Evolutionary conservation across 2,329 filamentous ascomycete genomes (phyloP).

Genomic region (Pyricularia sp.): DNA sequence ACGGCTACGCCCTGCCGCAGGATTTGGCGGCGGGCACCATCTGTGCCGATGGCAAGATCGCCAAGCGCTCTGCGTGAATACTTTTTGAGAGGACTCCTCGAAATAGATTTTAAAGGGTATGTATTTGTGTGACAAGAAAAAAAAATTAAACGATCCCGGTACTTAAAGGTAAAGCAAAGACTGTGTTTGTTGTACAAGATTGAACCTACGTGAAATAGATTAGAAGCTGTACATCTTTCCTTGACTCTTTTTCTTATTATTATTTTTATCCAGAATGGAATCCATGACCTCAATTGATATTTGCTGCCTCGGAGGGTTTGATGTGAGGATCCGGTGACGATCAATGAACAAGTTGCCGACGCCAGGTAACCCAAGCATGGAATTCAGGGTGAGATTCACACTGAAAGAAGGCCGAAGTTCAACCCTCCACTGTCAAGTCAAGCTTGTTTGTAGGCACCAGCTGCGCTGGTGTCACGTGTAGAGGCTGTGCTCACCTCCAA

Average conservation of each 20-base stretch:
- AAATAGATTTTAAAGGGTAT: neutral
- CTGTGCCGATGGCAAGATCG: constrained; percentile 7
- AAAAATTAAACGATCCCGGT: neutral
- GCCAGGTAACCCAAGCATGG: neutral
- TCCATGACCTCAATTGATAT: too few species aligned
- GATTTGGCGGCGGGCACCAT: constrained; percentile 13
- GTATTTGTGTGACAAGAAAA: neutral
- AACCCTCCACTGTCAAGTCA: too few species aligned
- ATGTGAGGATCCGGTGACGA: neutral
- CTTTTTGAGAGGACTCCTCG: too few species aligned
- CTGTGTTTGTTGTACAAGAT: neutral
- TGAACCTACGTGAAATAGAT: neutral
- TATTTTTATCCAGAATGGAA: too few species aligned
- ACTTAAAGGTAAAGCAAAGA: neutral
- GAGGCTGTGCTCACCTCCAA: neutral
- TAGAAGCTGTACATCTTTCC: neutral
- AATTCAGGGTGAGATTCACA: neutral
- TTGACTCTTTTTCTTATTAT: neutral
- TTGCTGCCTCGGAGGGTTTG: neutral
- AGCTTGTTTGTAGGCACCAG: neutral
- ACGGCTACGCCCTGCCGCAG: constrained; percentile 11
- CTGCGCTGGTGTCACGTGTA: neutral
- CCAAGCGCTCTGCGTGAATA: neutral
- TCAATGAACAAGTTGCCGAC: neutral
- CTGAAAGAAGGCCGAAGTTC: neutral